phyloP scores from a whole-genome alignment of 805 yeast genomes.

The Cyberlindnera mississippiensis region DNA sequence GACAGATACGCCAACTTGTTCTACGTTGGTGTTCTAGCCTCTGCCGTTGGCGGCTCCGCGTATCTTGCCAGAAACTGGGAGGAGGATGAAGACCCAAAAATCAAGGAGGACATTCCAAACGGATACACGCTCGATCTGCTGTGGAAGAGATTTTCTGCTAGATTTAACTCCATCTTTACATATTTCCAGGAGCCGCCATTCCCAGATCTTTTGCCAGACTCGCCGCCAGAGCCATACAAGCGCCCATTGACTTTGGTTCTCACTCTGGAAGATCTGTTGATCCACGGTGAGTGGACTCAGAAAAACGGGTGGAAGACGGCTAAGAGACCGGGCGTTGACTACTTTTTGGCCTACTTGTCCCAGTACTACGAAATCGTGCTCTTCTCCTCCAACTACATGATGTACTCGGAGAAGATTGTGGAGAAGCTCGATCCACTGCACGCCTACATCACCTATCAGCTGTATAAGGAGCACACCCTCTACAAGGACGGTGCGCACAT shows the following conservation, averaged over 20 bases:
- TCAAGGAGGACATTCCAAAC: slow-evolving; percentile 48
- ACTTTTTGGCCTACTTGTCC: slow-evolving; percentile 89
- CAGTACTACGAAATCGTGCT: slow-evolving; percentile 95
- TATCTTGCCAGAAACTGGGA: slow-evolving; percentile 88
- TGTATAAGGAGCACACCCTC: slow-evolving; percentile 83
- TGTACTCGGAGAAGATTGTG: slow-evolving; percentile 79
- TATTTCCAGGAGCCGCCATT: slow-evolving; percentile 92
- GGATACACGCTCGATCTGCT: slow-evolving; percentile 67
- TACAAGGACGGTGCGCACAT: slow-evolving; percentile 84
- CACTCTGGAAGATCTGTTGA: slow-evolving; percentile 82
- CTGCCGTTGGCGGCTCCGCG: slow-evolving; percentile 51
- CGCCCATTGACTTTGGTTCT: slow-evolving; percentile 89
- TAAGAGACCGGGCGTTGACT: slow-evolving; percentile 97
- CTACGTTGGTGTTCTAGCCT: slow-evolving; percentile 50
- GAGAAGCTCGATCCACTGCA: slow-evolving; percentile 91
- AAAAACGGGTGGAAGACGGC: slow-evolving; percentile 97
- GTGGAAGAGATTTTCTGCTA: slow-evolving; percentile 63
- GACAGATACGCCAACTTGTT: slow-evolving; percentile 77
- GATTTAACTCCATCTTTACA: slow-evolving; percentile 72
- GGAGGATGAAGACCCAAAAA: slow-evolving; percentile 62
- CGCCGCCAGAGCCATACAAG: slow-evolving; percentile 86
- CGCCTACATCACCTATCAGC: slow-evolving; percentile 80
- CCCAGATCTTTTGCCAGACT: slow-evolving; percentile 88
- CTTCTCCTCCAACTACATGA: slow-evolving; percentile 80
- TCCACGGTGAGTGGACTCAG: slow-evolving; percentile 90